phyloP scores from a whole-genome alignment of 306 rosid species.

The Heteromeles arbutifolia region DNA sequence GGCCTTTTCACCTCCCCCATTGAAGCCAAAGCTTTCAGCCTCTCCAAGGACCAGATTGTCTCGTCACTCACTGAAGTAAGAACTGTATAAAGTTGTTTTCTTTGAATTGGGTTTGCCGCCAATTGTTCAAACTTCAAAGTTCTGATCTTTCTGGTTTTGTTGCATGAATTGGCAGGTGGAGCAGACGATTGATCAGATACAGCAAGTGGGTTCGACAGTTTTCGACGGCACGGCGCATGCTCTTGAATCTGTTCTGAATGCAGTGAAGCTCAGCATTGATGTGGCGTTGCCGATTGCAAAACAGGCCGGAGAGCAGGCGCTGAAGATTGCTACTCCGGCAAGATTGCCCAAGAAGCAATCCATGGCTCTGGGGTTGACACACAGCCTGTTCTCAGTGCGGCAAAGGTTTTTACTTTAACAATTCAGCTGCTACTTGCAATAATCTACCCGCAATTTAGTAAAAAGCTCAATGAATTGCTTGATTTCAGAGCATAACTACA shows the following conservation, averaged over 20 bases:
- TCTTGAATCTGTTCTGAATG: constrained; percentile 38
- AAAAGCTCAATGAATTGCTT: neutral
- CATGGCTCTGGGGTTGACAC: constrained; percentile 69
- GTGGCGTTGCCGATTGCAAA: constrained; percentile 59
- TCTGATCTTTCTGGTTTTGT: neutral
- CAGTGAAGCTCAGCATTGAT: constrained; percentile 71
- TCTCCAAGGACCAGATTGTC: constrained; percentile 72
- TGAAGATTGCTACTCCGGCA: constrained; percentile 69
- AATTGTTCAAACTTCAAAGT: constrained; percentile 6
- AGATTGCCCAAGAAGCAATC: constrained; percentile 73
- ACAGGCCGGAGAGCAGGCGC: constrained; percentile 73
- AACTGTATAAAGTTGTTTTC: neutral
- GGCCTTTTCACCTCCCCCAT: constrained; percentile 53
- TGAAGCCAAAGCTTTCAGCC: constrained; percentile 62
- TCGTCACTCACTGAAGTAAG: constrained; percentile 70
- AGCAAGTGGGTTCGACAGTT: constrained; percentile 60
- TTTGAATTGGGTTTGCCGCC: constrained; percentile 1
- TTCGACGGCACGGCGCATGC: constrained; percentile 38
- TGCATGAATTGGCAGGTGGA: constrained; percentile 47
- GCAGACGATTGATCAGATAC: constrained; percentile 72
- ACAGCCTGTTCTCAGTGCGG: constrained; percentile 56
- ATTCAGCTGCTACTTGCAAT: neutral
- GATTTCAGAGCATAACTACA: neutral
- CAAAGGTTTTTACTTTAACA: constrained; percentile 47
- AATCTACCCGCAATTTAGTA: neutral